phyloP scores from a whole-genome alignment of 2,329 filamentous ascomycete genomes.

The Scleromitrula shiraiana region DNA sequence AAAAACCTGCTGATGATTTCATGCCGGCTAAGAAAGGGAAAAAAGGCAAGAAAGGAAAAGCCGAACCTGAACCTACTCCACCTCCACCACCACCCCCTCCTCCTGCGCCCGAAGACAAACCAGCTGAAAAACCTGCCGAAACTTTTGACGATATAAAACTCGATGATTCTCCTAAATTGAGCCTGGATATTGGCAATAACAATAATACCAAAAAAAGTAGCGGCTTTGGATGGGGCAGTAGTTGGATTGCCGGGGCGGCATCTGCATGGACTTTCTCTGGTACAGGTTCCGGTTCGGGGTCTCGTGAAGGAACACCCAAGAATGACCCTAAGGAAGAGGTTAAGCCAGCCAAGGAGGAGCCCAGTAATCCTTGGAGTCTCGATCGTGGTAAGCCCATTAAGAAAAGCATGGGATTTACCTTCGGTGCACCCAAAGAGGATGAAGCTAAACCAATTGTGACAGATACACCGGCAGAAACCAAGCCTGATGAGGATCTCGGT shows the following conservation, averaged over 20 bases:
- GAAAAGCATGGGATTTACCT: constrained; percentile 40
- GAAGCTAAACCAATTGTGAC: constrained; percentile 26
- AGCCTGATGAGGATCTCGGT: constrained; percentile 32
- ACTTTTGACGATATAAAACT: constrained; percentile 64
- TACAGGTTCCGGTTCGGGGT: constrained; percentile 29
- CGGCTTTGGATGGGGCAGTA: constrained; percentile 50
- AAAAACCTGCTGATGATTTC: background rate
- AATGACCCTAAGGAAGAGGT: background rate
- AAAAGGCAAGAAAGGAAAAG: constrained; percentile 41
- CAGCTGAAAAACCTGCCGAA: constrained; percentile 38
- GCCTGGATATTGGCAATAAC: constrained; percentile 39
- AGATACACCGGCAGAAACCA: constrained; percentile 26
- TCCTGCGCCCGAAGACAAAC: constrained; percentile 22
- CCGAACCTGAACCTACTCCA: constrained; percentile 6
- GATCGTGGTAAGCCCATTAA: constrained; percentile 44
- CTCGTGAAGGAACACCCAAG: background rate
- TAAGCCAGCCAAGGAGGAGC: constrained; percentile 33
- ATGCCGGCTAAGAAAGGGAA: constrained; percentile 30
- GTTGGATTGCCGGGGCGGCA: constrained; percentile 45
- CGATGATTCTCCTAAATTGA: constrained; percentile 51
- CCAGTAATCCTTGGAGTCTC: constrained; percentile 43
- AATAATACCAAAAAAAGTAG: constrained; percentile 33
- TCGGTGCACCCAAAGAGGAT: constrained; percentile 40
- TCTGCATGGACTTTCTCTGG: constrained; percentile 23
- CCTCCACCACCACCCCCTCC: constrained; percentile 27